Evolutionary conservation across 345 rosid genomes (phyloP).

Genomic region (Eucalyptus dawsonii): DNA sequence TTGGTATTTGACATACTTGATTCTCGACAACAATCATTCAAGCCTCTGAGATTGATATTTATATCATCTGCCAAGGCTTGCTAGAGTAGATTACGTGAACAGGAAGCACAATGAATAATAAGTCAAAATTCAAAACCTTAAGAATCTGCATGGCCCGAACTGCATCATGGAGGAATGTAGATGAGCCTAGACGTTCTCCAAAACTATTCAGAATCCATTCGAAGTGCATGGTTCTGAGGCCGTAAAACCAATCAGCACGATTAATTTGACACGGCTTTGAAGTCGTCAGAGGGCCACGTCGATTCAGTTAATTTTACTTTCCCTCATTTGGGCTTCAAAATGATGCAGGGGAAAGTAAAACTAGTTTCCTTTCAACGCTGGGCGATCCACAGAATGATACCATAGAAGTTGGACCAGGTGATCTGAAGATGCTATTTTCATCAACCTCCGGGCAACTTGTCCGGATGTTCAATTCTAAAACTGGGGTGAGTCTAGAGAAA

Average conservation of each 20-base stretch:
- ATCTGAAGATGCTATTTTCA: constrained; percentile 59
- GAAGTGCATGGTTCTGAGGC: neutral
- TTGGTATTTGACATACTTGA: neutral
- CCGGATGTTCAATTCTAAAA: constrained; percentile 52
- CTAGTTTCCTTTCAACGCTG: neutral
- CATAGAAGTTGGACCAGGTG: constrained; percentile 68
- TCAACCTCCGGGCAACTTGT: constrained; percentile 54
- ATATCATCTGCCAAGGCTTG: neutral
- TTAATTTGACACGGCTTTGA: neutral
- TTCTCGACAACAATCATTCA: neutral
- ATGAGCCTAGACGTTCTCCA: neutral
- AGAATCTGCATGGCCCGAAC: neutral
- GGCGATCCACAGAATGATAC: constrained; percentile 11
- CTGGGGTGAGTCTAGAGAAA: constrained; percentile 33
- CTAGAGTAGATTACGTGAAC: neutral
- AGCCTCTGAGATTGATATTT: neutral
- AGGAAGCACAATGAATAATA: neutral
- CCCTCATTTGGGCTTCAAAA: neutral
- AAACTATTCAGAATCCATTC: neutral
- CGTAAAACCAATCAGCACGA: neutral
- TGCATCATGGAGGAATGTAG: neutral
- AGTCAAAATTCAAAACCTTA: neutral
- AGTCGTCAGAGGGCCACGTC: neutral
- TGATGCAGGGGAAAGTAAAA: constrained; percentile 18
- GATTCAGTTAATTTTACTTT: neutral